Evolutionary conservation across 1,284 basidiomycete genomes (phyloP), one percentile per base, ranked within the genome.

Genomic region (Vanrija sp.): DNA sequence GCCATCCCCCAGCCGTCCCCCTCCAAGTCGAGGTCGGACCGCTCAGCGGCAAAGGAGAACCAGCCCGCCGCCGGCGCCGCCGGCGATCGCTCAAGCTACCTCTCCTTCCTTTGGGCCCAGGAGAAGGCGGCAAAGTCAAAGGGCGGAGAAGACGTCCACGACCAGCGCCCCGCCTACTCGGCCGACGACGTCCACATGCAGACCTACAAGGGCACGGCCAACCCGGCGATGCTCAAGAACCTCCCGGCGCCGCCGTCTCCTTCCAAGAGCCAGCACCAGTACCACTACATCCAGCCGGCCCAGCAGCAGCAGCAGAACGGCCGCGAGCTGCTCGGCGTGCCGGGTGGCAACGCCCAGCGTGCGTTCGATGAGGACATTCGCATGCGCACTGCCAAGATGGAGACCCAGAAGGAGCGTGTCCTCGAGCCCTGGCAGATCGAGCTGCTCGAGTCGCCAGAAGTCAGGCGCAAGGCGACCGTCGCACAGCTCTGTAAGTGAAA

Each of bases 401-500:
- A 72, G 50, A 62, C 66, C 3, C 44, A 67, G 51, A 66, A 71
- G 58, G 61, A 65, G 44, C 58, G 66, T 60, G 77, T 60, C 14
- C 66, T 88, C 53, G 82, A 86, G 72, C 76, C 85, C 52, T 95
- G 89, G 89, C 93, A 95, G 79, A 83, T 83, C 57, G 87, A 91
- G 66, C 79, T 94, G 38, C 70, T 95, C 45, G 86, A 88, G 29
- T 90, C 84, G 59, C 74, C 86, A 15, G 94, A 97, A 73, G 87
- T 96, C 53, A 89, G 85, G 72, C 83, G 93, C 52, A 96, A 96
- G 75, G 88, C 93, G 3, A 96, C 93, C 5, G 91, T 97, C 12
- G 92, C 92, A 23, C 94, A 97, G 71, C 84, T 97, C 44, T 97
- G 92, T 94, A 71, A 72, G 79, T 71, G 43, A 19, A 14, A 47